These are phyloP conservation scores for Ophiostoma ips DNA, from an alignment of 2,329 filamentous ascomycete species.

Conservation along the genomic window DNA sequence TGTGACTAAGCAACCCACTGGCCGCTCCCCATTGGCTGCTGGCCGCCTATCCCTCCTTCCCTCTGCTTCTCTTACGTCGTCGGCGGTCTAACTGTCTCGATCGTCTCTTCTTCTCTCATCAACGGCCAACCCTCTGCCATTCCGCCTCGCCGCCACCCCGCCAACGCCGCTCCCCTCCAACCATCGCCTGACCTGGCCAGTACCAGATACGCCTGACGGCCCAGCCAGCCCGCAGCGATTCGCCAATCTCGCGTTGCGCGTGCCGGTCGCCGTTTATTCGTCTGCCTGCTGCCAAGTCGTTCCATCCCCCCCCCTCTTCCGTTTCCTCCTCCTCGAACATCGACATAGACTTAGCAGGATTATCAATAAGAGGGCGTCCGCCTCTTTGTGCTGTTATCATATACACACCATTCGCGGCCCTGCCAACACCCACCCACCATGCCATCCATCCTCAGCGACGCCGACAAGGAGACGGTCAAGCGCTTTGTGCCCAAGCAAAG, in stretches of 20 bases:
- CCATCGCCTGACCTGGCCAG: neutral
- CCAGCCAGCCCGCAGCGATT: neutral
- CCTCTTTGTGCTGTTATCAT: too few species aligned
- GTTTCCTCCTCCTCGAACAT: too few species aligned
- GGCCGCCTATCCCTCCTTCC: neutral
- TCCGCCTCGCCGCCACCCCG: neutral
- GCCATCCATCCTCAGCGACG: slow-evolving; percentile 65
- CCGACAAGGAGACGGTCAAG: slow-evolving; percentile 94
- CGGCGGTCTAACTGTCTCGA: neutral
- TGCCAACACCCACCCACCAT: slow-evolving; percentile 28
- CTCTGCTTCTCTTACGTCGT: neutral
- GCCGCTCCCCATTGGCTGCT: neutral
- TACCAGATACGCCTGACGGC: neutral
- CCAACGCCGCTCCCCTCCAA: neutral
- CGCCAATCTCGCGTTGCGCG: neutral
- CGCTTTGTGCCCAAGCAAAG: slow-evolving; percentile 81
- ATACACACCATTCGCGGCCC: too few species aligned
- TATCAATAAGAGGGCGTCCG: too few species aligned
- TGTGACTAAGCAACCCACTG: too few species aligned
- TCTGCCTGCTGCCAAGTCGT: slow-evolving; percentile 3
- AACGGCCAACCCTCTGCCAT: too few species aligned
- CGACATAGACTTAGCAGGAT: too few species aligned
- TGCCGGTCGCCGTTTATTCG: neutral
- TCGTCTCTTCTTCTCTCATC: neutral
- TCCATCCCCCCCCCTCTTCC: neutral